Base-by-base conservation (phyloP, 2,329 filamentous ascomycete genomes). In the Zasmidium citrigriseum region DNA sequence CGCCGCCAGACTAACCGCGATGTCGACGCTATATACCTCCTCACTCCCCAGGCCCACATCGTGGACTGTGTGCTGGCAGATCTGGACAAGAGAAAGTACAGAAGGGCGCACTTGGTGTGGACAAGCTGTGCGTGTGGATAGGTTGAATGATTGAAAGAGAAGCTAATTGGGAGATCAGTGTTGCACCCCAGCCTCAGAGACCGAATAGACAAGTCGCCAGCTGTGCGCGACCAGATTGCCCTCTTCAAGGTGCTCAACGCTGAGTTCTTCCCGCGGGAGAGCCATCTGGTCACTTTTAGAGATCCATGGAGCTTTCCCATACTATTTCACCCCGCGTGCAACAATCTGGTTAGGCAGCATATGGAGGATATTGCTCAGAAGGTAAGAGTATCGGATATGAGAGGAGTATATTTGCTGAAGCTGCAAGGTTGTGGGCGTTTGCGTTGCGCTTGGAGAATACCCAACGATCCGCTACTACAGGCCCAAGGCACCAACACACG, bases 221-320 rank as follows among this genome's bases (percentile, higher is more conserved):
- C 83, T 62, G 86, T 88, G 27, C 83, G 88, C 61, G 85, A 91
- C 65, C 86, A 89, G 69, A 90, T 96, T 61, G 86, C 85, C n/a
- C 85, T 88, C 55, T 92, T 93, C 71, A 87, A 89, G 59, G 90
- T 92, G 3, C 80, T 98, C 55, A 90, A 93, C 54, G 85, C 96
- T 72, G 90, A 97, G 74, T 99, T 89, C 74, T 93, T 87, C 71
- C 93, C 95, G 4, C 86, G 91, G 70, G 95, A 99, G 77, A 95
- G 93, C 5, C 90, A 96, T 68, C 79, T 99, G 44, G 82, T 97
- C 67, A 96, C 91, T 0, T 97, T 99, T 70, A 83, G 90, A 71
- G 93, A 99, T 72, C 93, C 95, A 1, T 96, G 89, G 87, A 98
- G 93, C 76, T 99, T 99, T 70, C 92, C 92, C 0, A 84, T 93